Evolutionary conservation across 1,284 basidiomycete species (phyloP), one percentile per base, ranked within the genome.

Genomic region (Golubevia pallescens): DNA sequence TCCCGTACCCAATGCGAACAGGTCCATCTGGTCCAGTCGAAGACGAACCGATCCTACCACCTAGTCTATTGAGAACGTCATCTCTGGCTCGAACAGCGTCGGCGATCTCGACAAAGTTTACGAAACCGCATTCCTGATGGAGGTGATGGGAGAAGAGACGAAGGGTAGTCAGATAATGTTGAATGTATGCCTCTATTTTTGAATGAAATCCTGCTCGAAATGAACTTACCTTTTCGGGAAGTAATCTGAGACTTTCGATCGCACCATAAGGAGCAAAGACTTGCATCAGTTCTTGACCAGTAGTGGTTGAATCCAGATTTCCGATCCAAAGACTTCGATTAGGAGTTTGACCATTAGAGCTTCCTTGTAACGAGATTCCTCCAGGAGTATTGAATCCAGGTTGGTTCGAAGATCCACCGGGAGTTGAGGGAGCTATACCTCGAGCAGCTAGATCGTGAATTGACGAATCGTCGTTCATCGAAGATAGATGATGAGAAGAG

Each of bases 241-340:
- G 73, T 32, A 81, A 65, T 1, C 78, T 65, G 42, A 80, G 64
- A 1, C 74, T 79, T 58, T 81, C 78, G 64, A 81, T 75, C 19
- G 77, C 68, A 10, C 78, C 78, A 63, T 81, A 81, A 20, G 64
- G 75, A 14, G 78, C 70, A 48, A 81, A 81, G 5, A 65, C 68
- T 19, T 71, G 71, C 70, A 77, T 66, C n/a, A 81, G 70, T 57
- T 81, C 77, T 57, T 78, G 70, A 23, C 63, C 77, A 3, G 75
- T 74, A 4, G 68, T 68, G 8, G 60, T 61, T 3, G 68, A 56
- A 24, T 74, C 66, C 7, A 81, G 71, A 20, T 76, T 71, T 16
- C 78, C 78, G 54, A 81, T 68, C 75, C 75, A 81, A 10, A 81
- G 66, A 16, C 70, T 70, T 13, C 78, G 67, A 38, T 67, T 74